phyloP scores from a whole-genome alignment of 768 basidiomycete species.

The Boletus sensibilis region DNA sequence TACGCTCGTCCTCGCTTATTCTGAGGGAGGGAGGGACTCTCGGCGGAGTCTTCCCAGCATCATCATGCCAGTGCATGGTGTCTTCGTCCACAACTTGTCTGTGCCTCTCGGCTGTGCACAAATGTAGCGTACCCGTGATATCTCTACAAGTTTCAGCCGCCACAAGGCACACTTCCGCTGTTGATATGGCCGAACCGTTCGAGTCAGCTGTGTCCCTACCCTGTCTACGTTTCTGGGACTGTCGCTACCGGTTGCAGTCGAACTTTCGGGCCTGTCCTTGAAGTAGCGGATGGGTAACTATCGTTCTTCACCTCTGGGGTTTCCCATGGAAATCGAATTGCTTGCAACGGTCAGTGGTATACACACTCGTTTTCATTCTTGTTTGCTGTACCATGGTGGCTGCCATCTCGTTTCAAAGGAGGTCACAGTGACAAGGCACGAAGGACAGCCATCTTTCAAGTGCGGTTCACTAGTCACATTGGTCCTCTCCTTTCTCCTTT shows the following conservation, averaged over 20 bases:
- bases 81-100: background rate
- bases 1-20: background rate
- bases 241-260: background rate
- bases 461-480: background rate
- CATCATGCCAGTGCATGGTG: constrained; percentile 6
- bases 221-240: background rate
- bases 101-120: background rate
- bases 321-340: background rate
- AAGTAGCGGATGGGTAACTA: background rate
- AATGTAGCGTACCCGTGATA: background rate
- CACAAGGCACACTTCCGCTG: constrained; percentile 1
- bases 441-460: background rate
- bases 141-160: background rate
- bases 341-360: background rate
- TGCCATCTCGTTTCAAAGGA: background rate
- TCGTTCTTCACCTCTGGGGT: background rate
- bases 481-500: background rate
- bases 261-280: background rate
- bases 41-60: constrained; percentile 2
- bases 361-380: background rate
- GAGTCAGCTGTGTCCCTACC: background rate
- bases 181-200: background rate
- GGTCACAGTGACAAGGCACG: background rate
- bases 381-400: background rate
- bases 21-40: background rate